These are phyloP conservation scores for Centrapalus pauciflorus DNA, from an alignment of 129 eudicot species.

Conservation along the genomic window DNA sequence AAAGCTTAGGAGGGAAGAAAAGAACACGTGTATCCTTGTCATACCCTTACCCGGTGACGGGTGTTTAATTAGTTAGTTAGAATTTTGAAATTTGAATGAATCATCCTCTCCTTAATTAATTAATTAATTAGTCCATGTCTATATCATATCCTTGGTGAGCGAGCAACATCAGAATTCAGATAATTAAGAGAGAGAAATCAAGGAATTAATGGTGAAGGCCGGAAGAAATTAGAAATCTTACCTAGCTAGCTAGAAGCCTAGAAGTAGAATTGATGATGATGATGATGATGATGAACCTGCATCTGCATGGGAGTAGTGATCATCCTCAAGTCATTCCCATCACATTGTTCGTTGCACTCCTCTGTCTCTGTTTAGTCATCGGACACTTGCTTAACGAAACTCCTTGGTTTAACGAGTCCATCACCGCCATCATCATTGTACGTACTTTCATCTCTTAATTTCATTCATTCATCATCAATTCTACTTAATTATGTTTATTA, in stretches of 20 bases:
- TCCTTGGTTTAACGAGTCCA: constrained; percentile 75
- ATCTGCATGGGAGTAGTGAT: not conserved
- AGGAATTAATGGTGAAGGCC: too few species aligned
- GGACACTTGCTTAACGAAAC: constrained; percentile 78
- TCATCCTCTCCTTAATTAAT: constrained; percentile 12
- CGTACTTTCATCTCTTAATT: not conserved
- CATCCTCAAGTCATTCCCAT: constrained; percentile 51
- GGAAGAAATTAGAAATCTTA: too few species aligned
- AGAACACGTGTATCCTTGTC: constrained; percentile 40
- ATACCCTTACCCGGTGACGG: too few species aligned
- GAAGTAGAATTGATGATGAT: too few species aligned
- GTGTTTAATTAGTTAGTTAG: too few species aligned
- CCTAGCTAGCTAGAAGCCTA: too few species aligned
- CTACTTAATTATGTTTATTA: not conserved
- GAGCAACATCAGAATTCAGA: not conserved
- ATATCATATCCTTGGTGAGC: too few species aligned
- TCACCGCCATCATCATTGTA: constrained; percentile 75
- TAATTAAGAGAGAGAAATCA: too few species aligned
- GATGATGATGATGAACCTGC: too few species aligned
- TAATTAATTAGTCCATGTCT: not conserved
- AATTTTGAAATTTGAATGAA: too few species aligned
- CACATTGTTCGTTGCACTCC: constrained; percentile 65
- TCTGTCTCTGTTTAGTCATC: constrained; percentile 60
- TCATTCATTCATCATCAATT: not conserved
- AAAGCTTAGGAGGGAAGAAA: not conserved